These are phyloP conservation scores for rapeseed (Brassica napus) DNA, from an alignment of 345 rosid genomes.

Conservation along the genomic window DNA sequence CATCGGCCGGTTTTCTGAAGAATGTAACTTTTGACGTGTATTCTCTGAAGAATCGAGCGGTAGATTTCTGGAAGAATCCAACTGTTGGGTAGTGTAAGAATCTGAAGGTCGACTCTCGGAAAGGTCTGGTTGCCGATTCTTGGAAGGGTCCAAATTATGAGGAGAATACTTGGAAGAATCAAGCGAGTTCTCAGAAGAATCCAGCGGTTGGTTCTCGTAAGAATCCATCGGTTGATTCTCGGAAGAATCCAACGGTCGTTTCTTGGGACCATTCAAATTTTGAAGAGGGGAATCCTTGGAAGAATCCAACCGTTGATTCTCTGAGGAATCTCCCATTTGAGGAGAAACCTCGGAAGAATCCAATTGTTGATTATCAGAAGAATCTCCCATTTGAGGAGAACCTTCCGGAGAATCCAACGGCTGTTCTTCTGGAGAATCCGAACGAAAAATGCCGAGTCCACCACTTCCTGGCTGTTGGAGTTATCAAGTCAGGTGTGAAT, in stretches of 20 bases:
- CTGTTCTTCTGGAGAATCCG: neutral
- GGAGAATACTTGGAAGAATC: neutral
- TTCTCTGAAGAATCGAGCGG: neutral
- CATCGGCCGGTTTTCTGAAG: neutral
- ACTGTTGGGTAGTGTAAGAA: neutral
- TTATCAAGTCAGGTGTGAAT: neutral
- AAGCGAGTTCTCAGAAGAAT: neutral
- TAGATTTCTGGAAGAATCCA: neutral
- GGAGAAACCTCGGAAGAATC: neutral
- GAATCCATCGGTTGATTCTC: neutral
- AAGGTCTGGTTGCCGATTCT: neutral
- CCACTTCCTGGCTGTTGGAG: slow-evolving; percentile 5
- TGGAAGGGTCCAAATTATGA: neutral
- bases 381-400: neutral
- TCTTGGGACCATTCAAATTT: neutral
- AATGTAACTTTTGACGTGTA: neutral
- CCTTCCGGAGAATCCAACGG: neutral
- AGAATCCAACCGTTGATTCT: neutral
- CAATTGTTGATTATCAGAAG: neutral
- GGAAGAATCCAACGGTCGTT: neutral
- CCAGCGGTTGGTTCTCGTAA: neutral
- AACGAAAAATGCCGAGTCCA: slow-evolving; percentile 19
- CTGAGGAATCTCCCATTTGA: neutral
- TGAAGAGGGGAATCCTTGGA: neutral
- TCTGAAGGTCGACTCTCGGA: neutral